Percentiles rank a stretch among this genome's conserved stretches.
Conservation (phyloP, 805 yeast genomes). For the Blastobotrys peoriensis region DNA sequence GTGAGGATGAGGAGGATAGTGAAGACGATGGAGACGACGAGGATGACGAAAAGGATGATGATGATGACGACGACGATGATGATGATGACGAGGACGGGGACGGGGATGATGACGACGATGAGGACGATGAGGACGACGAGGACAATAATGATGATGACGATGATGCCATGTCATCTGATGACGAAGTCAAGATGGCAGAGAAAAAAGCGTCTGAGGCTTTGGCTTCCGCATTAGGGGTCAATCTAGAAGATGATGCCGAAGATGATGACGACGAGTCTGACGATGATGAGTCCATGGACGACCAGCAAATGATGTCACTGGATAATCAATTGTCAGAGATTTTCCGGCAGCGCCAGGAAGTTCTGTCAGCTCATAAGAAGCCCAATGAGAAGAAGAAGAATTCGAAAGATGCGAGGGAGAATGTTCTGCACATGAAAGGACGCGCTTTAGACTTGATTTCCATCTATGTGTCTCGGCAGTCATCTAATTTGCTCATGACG, state of each 20-base stretch:
- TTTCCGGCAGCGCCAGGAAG: conserved; percentile 74
- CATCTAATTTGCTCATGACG: conserved; percentile 33
- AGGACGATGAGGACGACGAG: conserved; percentile 34
- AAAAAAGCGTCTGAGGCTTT: conserved; percentile 33
- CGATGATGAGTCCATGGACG: conserved; percentile 83
- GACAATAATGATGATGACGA: conserved; percentile 36
- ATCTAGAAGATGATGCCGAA: conserved; percentile 14
- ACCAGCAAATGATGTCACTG: conserved; percentile 92
- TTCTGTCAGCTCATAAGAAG: conserved; percentile 51
- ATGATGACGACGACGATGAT: conserved; percentile 33
- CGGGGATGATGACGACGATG: conserved; percentile 19
- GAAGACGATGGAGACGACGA: conserved; percentile 34
- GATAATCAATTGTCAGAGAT: conserved; percentile 79
- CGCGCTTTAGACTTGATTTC: conserved; percentile 75
- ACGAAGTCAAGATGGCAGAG: conserved; percentile 34
- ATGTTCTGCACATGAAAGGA: conserved; percentile 70
- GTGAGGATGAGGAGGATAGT: conserved; percentile 42
- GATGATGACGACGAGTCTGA: conserved; percentile 41
- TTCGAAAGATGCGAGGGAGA: conserved; percentile 71
- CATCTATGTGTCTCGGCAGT: conserved; percentile 43
- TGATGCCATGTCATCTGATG: conserved; percentile 33
- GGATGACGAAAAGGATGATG: conserved; percentile 31
- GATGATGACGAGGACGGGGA: conserved; percentile 35
- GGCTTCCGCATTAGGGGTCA: conserved; percentile 23
- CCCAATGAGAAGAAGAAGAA: conserved; percentile 45